Evolutionary conservation across 768 basidiomycete genomes (phyloP).

Genomic region (Mycena vitilis): DNA sequence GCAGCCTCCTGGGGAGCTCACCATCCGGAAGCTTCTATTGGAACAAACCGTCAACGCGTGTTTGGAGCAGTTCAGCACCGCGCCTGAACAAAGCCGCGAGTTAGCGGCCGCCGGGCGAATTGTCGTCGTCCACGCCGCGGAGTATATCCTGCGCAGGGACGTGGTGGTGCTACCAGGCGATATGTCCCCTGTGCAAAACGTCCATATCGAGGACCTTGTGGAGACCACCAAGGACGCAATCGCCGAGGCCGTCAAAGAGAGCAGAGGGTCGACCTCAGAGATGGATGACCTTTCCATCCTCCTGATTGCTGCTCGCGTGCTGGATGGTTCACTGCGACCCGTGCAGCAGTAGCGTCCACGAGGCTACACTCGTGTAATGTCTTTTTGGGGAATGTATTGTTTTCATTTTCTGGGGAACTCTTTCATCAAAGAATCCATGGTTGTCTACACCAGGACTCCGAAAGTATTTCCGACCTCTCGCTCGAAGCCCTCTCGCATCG

Average conservation of each 20-base stretch:
- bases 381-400: conserved; percentile 32
- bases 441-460: no score
- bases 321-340: conserved; percentile 25
- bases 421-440: no score
- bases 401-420: conserved; percentile 41
- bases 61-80: conserved; percentile 47
- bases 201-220: conserved; percentile 63
- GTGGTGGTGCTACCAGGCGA: conserved; percentile 49
- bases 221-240: conserved; percentile 74
- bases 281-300: conserved; percentile 38
- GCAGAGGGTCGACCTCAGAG: conserved; percentile 51
- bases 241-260: conserved; percentile 83
- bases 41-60: conserved; percentile 75
- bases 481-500: no score
- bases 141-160: conserved; percentile 62
- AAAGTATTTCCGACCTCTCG: no score
- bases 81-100: conserved; percentile 61
- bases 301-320: conserved; percentile 33
- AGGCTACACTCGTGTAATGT: conserved; percentile 44
- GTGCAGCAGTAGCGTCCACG: conserved; percentile 1
- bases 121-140: conserved; percentile 85
- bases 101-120: conserved; percentile 84
- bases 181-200: conserved; percentile 58
- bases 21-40: conserved; percentile 85
- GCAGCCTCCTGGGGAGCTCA: conserved; percentile 77